A percentile compares a stretch with the other conserved stretches of the same genome.
phyloP scores from a whole-genome alignment of 495 filamentous ascomycete species.

The Daldinia childiae region DNA sequence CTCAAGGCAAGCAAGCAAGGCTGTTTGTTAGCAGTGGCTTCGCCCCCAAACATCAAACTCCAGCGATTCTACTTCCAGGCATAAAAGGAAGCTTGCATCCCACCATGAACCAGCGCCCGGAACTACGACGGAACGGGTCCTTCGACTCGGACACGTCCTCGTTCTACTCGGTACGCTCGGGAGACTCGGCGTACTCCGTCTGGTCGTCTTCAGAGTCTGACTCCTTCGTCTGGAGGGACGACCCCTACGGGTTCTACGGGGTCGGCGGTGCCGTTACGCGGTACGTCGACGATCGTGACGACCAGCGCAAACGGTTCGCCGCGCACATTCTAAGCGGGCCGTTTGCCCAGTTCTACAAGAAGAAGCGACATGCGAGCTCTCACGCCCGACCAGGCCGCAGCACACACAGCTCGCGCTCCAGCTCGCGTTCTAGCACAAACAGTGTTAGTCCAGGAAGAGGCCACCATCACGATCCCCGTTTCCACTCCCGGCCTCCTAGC shows the following conservation, averaged over 20 bases:
- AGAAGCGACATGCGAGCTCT: conserved; percentile 29
- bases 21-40: not conserved
- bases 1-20: not conserved
- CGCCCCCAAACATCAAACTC: conserved; percentile 10
- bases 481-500: conserved; percentile 10
- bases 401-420: conserved; percentile 20
- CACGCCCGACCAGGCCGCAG: conserved; percentile 27
- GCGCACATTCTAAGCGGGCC: conserved; percentile 45
- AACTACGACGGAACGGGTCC: conserved; percentile 21
- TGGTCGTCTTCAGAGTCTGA: conserved; percentile 45
- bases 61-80: not conserved
- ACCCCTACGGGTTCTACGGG: conserved; percentile 41
- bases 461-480: conserved; percentile 22
- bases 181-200: conserved; percentile 36
- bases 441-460: conserved; percentile 7
- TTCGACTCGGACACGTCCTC: conserved; percentile 41
- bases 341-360: conserved; percentile 43
- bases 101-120: conserved; percentile 32
- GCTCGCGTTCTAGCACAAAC: conserved; percentile 14
- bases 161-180: conserved; percentile 30
- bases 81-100: conserved; percentile 21
- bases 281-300: conserved; percentile 39
- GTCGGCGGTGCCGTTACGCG: conserved; percentile 47
- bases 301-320: conserved; percentile 35
- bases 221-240: conserved; percentile 44